Conservation (phyloP, 768 basidiomycete genomes). For the Pleurotus ostreatus region DNA sequence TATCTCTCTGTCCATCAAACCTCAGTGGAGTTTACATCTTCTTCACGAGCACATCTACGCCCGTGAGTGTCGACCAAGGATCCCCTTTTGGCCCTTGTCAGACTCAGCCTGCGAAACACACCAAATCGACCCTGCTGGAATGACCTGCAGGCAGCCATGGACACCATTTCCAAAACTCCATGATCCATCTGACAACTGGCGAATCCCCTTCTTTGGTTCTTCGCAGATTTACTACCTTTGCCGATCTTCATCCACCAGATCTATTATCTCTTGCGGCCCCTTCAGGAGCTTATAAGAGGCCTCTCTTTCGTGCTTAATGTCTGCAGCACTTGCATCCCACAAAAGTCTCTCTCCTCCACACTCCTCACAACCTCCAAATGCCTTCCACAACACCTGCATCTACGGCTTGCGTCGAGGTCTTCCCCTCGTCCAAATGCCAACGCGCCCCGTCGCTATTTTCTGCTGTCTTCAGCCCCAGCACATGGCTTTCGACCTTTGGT, state of each 20-base stretch:
- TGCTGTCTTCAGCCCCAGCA: constrained; percentile 39
- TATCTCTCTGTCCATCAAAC: not conserved
- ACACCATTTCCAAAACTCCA: constrained; percentile 16
- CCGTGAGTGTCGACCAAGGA: constrained; percentile 12
- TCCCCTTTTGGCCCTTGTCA: constrained; percentile 11
- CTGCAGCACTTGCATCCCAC: constrained; percentile 23
- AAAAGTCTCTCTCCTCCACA: constrained; percentile 13
- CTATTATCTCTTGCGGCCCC: constrained; percentile 27
- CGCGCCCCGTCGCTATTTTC: constrained; percentile 41
- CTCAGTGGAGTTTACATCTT: constrained; percentile 11
- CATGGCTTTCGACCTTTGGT: constrained; percentile 51
- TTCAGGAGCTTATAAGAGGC: constrained; percentile 32
- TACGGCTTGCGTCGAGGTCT: constrained; percentile 38
- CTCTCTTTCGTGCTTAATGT: constrained; percentile 20
- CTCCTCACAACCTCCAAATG: constrained; percentile 24
- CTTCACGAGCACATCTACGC: constrained; percentile 19
- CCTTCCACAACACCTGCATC: constrained; percentile 28
- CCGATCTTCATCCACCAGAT: constrained; percentile 39
- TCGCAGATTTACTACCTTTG: constrained; percentile 23
- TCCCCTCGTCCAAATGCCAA: constrained; percentile 37
- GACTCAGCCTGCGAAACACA: constrained; percentile 5
- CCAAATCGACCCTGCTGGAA: constrained; percentile 24
- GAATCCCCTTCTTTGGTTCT: constrained; percentile 17
- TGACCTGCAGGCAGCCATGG: constrained; percentile 15
- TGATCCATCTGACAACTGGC: constrained; percentile 27